These are phyloP conservation scores for Lodderomyces theae DNA, from an alignment of 1,139 yeast genomes.

Conservation along the genomic window DNA sequence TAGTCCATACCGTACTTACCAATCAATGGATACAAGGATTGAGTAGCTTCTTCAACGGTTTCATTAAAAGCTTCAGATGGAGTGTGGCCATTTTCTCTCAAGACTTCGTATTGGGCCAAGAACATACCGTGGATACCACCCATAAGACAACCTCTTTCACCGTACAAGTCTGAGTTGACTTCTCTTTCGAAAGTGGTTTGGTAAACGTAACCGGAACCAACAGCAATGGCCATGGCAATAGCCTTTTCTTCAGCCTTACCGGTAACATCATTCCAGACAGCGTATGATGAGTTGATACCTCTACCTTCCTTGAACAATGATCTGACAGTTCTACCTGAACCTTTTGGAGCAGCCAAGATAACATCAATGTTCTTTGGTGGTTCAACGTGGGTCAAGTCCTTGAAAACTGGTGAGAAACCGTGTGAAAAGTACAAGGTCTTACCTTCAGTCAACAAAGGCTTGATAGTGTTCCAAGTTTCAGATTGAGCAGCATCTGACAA, in stretches of 20 bases:
- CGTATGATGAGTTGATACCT: slow-evolving; percentile 99
- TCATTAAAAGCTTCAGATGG: slow-evolving; percentile 99
- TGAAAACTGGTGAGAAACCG: slow-evolving; percentile 99
- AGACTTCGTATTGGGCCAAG: slow-evolving; percentile 99
- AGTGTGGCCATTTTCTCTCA: slow-evolving; percentile 99
- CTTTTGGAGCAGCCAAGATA: slow-evolving; percentile 99
- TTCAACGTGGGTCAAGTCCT: slow-evolving; percentile 93
- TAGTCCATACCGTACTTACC: slow-evolving; percentile 99
- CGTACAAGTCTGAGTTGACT: slow-evolving; percentile 98
- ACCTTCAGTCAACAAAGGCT: slow-evolving; percentile 92
- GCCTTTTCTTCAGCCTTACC: slow-evolving; percentile 99
- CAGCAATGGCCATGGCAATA: slow-evolving; percentile 96
- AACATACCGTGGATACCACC: slow-evolving; percentile 99
- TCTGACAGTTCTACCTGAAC: slow-evolving; percentile 99
- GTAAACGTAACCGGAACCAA: slow-evolving; percentile 99
- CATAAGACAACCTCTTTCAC: slow-evolving; percentile 99
- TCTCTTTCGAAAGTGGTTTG: slow-evolving; percentile 99
- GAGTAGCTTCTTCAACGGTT: slow-evolving; percentile 99
- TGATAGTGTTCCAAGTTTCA: slow-evolving; percentile 87
- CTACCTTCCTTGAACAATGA: slow-evolving; percentile 99
- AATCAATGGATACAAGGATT: slow-evolving; percentile 96
- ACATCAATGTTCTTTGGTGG: slow-evolving; percentile 95
- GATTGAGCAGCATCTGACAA: slow-evolving; percentile 99
- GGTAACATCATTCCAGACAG: slow-evolving; percentile 98
- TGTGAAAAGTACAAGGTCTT: slow-evolving; percentile 98